These are phyloP conservation scores for Tarenaya hassleriana DNA, from an alignment of 345 rosid species.

Conservation along the genomic window DNA sequence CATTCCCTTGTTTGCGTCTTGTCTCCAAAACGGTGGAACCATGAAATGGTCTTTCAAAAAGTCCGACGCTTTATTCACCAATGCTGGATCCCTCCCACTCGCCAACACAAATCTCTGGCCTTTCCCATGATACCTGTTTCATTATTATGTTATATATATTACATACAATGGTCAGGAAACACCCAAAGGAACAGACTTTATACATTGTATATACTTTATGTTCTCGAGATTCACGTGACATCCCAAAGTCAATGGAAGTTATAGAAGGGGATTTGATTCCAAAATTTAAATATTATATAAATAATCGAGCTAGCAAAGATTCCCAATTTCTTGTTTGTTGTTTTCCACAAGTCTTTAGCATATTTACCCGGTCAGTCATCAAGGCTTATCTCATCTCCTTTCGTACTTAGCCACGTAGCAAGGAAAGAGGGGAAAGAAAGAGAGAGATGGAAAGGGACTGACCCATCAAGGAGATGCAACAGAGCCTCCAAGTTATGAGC, in stretches of 20 bases:
- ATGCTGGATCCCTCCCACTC: slow-evolving; percentile 65
- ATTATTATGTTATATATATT: neutral
- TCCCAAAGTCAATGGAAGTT: neutral
- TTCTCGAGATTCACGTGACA: slow-evolving; percentile 9
- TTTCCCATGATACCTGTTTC: slow-evolving; percentile 78
- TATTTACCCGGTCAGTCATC: no score
- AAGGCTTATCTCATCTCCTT: no score
- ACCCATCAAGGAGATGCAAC: slow-evolving; percentile 87
- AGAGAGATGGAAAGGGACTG: slow-evolving; percentile 15
- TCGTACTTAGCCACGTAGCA: no score
- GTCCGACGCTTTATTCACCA: slow-evolving; percentile 76
- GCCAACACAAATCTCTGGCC: slow-evolving; percentile 64
- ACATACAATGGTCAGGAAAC: no score
- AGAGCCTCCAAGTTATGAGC: slow-evolving; percentile 77
- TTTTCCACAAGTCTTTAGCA: no score
- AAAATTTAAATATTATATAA: no score
- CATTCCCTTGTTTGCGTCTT: slow-evolving; percentile 75
- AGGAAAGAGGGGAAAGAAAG: no score
- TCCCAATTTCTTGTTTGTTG: no score
- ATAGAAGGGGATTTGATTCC: neutral
- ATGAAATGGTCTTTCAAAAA: slow-evolving; percentile 64
- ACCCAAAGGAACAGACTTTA: neutral
- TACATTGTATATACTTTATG: neutral
- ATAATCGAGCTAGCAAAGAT: no score
- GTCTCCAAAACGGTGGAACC: slow-evolving; percentile 85